These are phyloP conservation scores for Conidiobolus coronatus DNA, from an alignment of 371 early-diverging fungal species.

Conservation along the genomic window DNA sequence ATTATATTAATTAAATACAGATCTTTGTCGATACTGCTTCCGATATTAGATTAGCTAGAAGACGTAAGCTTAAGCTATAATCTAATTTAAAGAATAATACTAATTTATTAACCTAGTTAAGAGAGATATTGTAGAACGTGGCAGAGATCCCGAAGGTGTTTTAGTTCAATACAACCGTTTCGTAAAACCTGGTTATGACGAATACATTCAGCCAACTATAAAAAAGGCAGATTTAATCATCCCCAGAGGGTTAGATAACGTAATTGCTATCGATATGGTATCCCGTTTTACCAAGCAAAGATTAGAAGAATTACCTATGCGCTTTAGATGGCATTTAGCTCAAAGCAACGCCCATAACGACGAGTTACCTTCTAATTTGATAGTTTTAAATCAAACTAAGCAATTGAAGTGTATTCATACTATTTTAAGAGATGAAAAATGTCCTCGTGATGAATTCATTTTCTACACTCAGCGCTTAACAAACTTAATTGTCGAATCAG, in stretches of 20 bases:
- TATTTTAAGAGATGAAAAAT: slow-evolving; percentile 46
- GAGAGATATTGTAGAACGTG: slow-evolving; percentile 74
- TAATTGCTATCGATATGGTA: slow-evolving; percentile 74
- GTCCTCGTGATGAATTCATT: slow-evolving; percentile 62
- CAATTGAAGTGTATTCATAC: slow-evolving; percentile 66
- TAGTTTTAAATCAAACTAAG: slow-evolving; percentile 29
- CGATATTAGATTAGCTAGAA: slow-evolving; percentile 68
- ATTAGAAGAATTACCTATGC: slow-evolving; percentile 41
- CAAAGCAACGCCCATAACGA: slow-evolving; percentile 11
- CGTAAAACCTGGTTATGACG: slow-evolving; percentile 82
- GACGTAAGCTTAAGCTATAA: slow-evolving; percentile 22
- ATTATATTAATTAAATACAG: too few relatives aligned
- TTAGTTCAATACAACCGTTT: slow-evolving; percentile 68
- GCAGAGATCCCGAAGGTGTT: slow-evolving; percentile 58
- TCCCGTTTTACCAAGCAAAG: slow-evolving; percentile 65
- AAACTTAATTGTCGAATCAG: slow-evolving; percentile 60
- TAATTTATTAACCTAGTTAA: slow-evolving; percentile 21
- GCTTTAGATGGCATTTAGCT: slow-evolving; percentile 35
- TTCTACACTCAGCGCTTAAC: slow-evolving; percentile 74
- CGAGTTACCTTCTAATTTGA: slow-evolving; percentile 22
- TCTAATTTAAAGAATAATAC: neutral
- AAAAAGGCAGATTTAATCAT: slow-evolving; percentile 74
- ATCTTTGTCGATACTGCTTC: slow-evolving; percentile 87
- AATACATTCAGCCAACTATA: slow-evolving; percentile 69
- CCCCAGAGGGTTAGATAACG: slow-evolving; percentile 74